Evolutionary conservation across 768 basidiomycete genomes (phyloP).

Genomic region (Naganishia vaughanmartiniae): DNA sequence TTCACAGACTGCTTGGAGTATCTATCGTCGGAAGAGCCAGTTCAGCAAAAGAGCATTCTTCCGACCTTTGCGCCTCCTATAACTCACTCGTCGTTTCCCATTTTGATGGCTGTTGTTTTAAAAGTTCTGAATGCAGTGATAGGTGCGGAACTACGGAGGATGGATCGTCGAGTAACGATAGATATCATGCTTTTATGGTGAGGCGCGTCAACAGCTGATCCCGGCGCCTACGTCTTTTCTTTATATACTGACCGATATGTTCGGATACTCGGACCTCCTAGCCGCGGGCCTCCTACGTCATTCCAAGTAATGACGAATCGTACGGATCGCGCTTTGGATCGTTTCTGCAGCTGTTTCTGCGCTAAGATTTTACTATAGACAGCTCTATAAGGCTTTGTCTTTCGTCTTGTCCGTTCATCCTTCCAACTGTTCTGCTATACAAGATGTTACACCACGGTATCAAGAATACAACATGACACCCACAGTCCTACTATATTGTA

Average conservation of each 20-base stretch:
- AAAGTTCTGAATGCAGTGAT: conserved; percentile 27
- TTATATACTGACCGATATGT: not conserved
- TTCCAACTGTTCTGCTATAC: no score
- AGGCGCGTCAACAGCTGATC: not conserved
- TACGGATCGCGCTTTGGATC: not conserved
- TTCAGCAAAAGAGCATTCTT: no score
- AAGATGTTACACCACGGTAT: not conserved
- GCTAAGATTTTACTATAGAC: not conserved
- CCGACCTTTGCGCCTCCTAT: conserved; percentile 45
- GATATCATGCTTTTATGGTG: not conserved
- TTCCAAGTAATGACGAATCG: not conserved
- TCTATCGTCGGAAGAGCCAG: not conserved
- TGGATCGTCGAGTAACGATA: conserved; percentile 7
- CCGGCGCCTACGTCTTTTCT: not conserved
- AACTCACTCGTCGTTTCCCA: conserved; percentile 65
- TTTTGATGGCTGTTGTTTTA: conserved; percentile 36
- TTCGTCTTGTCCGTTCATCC: no score
- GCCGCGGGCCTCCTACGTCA: not conserved
- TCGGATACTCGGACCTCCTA: not conserved
- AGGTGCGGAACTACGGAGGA: conserved; percentile 13
- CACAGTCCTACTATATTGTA: no score
- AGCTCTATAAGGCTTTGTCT: no score
- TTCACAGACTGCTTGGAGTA: conserved; percentile 31
- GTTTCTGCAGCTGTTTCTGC: not conserved
- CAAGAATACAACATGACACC: not conserved